Percentiles rank a stretch among this genome's conserved stretches.
Evolutionary conservation across 108 stramenopile species (phyloP).

Genomic region (Pseudonitzschia delicatissima): DNA sequence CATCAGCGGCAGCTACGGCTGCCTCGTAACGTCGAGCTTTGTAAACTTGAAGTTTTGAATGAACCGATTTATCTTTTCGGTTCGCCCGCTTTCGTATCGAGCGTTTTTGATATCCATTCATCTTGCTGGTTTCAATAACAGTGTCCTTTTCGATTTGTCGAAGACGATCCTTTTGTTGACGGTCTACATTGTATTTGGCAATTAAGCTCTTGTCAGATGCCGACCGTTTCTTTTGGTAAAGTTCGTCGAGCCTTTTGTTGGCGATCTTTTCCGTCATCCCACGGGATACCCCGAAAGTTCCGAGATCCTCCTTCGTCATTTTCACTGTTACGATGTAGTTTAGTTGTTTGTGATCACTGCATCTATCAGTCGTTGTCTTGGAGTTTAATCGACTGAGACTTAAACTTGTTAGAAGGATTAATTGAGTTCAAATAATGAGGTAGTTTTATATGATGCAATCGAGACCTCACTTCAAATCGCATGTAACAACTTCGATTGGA

Average conservation of each 20-base stretch:
- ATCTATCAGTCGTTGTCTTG: too few species aligned
- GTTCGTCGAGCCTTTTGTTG: conserved; percentile 13
- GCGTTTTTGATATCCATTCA: conserved; percentile 49
- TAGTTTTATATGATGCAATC: too few species aligned
- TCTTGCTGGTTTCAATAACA: not conserved
- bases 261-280: conserved; percentile 21
- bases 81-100: conserved; percentile 34
- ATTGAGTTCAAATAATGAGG: too few species aligned
- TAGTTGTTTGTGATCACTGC: too few species aligned
- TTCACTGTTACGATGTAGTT: too few species aligned
- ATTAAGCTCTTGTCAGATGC: conserved; percentile 13
- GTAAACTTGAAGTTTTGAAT: conserved; percentile 36
- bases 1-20: conserved; percentile 73
- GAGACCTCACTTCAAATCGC: too few species aligned
- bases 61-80: conserved; percentile 29
- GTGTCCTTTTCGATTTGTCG: conserved; percentile 10
- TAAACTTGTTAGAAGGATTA: too few species aligned
- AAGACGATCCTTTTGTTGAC: conserved; percentile 14
- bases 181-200: conserved; percentile 23
- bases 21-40: conserved; percentile 67
- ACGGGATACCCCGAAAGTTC: conserved; percentile 22
- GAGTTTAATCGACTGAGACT: too few species aligned
- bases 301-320: conserved; percentile 14
- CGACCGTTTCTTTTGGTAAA: conserved; percentile 20
- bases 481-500: too few species aligned